Base-by-base conservation (phyloP, 139 green algal species). In the Eudorina sp. region DNA sequence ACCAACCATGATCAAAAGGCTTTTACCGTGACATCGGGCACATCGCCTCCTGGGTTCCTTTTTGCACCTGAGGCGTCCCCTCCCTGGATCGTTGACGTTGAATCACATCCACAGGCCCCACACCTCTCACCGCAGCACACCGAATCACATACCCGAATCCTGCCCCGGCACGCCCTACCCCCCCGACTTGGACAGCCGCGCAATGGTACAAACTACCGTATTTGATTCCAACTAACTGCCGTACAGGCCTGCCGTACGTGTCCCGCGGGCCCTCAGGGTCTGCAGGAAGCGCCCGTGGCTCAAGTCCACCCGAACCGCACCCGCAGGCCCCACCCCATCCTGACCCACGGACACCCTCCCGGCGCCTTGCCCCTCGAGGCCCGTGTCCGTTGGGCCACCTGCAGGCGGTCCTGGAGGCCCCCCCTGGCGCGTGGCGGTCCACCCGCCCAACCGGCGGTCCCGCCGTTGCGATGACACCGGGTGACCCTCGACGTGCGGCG, bases 271-370 rank as follows among this genome's bases (percentile, higher is more conserved):
- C 1, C 70, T 40, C 45, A 81, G 11, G 25, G 73, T 43, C 73
- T 81, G 45, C 4, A 81, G 73, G 25, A 81, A 62, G 4, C 73
- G 73, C 25, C 73, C 73, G 43, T 81, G 27, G 45, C 73, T 81
- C 73, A 81, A 62, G n/a, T 81, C 41, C 27, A 81, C 73, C 27
- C 73, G 45, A 0, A 81, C 45, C 6, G 25, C 73, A 16, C 73
- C 27, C 21, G 23, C 19, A 34, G 19, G 16, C 7, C 19, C 2
- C 36, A 40, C 70, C 38, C 38, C 16, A 34, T 14, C 40, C 27
- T 31, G 11, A 38, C 11, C 41, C 2, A 34, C 29, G 21, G 18
- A 21, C 58, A 27, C 58, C 18, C n/a, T 25, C 4, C 62, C 62
- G 62, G 7, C 16, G 62, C 29, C 62, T 4, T 2, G 27, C 40